Base-by-base conservation (phyloP, 768 basidiomycete species). In the Termitomyces heimii region DNA sequence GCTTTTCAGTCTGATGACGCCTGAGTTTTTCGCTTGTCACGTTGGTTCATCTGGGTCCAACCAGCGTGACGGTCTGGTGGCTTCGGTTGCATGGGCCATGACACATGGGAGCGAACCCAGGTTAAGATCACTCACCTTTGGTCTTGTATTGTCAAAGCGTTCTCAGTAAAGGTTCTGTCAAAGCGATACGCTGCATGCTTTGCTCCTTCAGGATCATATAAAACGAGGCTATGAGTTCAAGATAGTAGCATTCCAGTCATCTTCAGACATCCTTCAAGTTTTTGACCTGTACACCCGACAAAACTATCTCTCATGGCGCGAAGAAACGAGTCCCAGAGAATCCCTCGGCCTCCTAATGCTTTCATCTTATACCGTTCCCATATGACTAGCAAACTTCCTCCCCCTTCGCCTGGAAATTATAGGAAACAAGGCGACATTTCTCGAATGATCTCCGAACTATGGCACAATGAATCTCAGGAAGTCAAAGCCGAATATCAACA, bases 401-500 rank as follows among this genome's bases (percentile, higher is more conserved):
- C 57, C 3, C 45, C 57, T 16, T 14, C 46, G 8, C 31, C 45
- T n/a, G 53, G 52, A 2, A 54, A 45, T 5, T 22, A 28, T 5
- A 40, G 57, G 13, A 40, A 43, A 34, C 57, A 58, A 39, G 46
- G 22, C 18, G 52, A 58, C 4, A 26, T 54, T n/a, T 58, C 57
- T 8, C 52, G 26, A 20, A 34, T 58, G 5, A n/a, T 58, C 5
- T 53, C 52, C n/a, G 22, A 39, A 22, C 31, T 58, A 16, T 58
- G 57, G 57, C 44, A 18, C 18, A 54, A 58, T 24, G 57, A 58
- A 32, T 29, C 52, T n/a, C 12, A 20, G 4, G 52, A 40, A 32
- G 53, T 58, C n/a, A 53, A 40, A 40, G 50, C 57, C 35, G 29
- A 54, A 7, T 58, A 32, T 42, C 29, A 42, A 18, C 52, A 47